phyloP scores from a whole-genome alignment of 352 stramenopile species.

The Phytophthora sp. region DNA sequence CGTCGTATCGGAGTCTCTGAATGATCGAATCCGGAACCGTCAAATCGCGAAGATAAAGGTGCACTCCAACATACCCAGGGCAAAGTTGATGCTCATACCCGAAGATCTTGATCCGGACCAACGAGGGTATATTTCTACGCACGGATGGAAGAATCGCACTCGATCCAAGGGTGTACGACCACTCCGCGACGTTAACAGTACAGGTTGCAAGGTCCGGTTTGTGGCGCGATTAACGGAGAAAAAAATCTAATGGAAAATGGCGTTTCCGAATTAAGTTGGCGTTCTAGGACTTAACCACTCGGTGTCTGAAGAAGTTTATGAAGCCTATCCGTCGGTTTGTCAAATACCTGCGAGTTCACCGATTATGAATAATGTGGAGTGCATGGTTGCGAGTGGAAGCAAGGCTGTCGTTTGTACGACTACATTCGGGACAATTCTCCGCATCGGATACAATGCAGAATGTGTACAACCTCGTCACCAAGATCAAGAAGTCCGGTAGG shows the following conservation, averaged over 20 bases:
- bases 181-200: neutral
- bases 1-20: no score
- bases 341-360: neutral
- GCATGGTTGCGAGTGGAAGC: constrained; percentile 11
- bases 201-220: neutral
- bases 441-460: neutral
- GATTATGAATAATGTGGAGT: constrained; percentile 12
- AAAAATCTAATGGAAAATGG: neutral
- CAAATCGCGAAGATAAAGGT: no score
- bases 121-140: neutral
- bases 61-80: no score
- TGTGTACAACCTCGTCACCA: constrained; percentile 13
- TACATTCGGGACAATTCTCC: constrained; percentile 4
- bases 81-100: no score
- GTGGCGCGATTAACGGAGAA: neutral
- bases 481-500: constrained; percentile 16
- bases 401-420: constrained; percentile 31
- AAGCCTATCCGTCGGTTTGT: neutral
- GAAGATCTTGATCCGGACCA: neutral
- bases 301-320: no score
- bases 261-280: neutral
- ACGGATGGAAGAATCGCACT: neutral
- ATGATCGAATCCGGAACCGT: no score
- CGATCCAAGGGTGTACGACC: neutral
- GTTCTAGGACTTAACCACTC: no score